Evolutionary conservation across 345 rosid species (phyloP).

Genomic region (Iberis pinnata): DNA sequence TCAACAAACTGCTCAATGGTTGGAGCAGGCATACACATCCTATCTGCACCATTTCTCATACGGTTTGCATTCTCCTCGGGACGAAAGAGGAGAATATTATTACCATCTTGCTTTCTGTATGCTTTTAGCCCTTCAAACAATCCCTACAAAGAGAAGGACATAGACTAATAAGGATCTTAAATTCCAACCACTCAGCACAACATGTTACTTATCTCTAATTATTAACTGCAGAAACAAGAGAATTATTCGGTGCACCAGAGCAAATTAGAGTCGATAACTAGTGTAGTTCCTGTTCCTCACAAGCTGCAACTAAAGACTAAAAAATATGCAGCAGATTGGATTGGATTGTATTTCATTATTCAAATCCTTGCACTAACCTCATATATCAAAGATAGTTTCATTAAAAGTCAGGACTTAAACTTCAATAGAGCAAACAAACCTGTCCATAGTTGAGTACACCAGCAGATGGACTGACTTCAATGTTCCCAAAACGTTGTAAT

Average conservation of each 20-base stretch:
- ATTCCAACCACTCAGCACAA: background rate
- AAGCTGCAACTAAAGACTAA: background rate
- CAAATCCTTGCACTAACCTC: no score
- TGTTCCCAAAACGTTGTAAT: conserved; percentile 73
- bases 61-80: conserved; percentile 86
- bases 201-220: conserved; percentile 8
- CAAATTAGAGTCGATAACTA: no score
- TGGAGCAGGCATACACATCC: conserved; percentile 97
- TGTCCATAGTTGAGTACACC: conserved; percentile 93
- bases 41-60: conserved; percentile 80
- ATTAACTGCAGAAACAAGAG: background rate
- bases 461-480: conserved; percentile 80
- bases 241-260: no score
- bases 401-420: background rate
- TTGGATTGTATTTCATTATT: no score
- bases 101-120: conserved; percentile 65
- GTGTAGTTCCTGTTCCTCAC: no score
- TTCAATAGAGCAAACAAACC: conserved; percentile 34
- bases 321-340: no score
- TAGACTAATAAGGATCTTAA: background rate
- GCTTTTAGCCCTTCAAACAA: conserved; percentile 95
- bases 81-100: conserved; percentile 61
- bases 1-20: conserved; percentile 76
- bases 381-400: no score
- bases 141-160: conserved; percentile 38